Evolutionary conservation across 371 early-diverging fungal genomes (phyloP), one percentile per base, ranked within the genome.

Genomic region (Mucor racemosus): DNA sequence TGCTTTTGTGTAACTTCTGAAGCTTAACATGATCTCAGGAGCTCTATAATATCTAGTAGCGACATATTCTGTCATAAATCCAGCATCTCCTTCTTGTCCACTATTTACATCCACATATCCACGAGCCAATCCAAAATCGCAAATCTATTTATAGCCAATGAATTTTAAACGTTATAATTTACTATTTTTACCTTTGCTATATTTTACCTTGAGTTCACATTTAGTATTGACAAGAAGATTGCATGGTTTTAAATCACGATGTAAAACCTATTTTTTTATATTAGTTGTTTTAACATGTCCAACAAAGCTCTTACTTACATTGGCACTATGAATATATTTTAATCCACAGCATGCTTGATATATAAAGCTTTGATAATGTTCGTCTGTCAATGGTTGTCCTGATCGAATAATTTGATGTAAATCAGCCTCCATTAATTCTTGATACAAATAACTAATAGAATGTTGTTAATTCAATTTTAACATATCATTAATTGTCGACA

Each of bases 31-130:
- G 65, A 99, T 94, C 78, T 99, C 99, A 21, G 99, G 99, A 11
- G 99, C 94, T 69, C 99, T 89, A 80, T 99, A 99, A 98, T 99
- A 99, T 68, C 99, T 86, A 0, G 99, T 99, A 48, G 98, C 95
- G 21, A 98, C 99, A 71, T 97, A 97, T 77, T 97, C 96, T 41
- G 96, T 96, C 95, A 97, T 93, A 72, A 96, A 96, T 1, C 95
- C 95, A 65, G 90, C 89, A 74, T 93, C 92, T 48, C 85, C 88
- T 41, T 94, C 97, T 10, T 84, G 81, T 21, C 60, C 60, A 21
- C 48, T 39, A 14, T 26, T 62, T 62, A 92, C 89, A 39, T 83
- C 84, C 40, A 94, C 92, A 74, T 93, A 92, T 14, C 99, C 97
- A 69, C 97, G 89, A 26, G 97, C 97, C 65, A 97, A 80, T 34